A percentile compares a stretch with the other conserved stretches of the same genome.
Evolutionary conservation across 2,329 filamentous ascomycete genomes (phyloP).

Genomic region (Blastomyces emzantsi): DNA sequence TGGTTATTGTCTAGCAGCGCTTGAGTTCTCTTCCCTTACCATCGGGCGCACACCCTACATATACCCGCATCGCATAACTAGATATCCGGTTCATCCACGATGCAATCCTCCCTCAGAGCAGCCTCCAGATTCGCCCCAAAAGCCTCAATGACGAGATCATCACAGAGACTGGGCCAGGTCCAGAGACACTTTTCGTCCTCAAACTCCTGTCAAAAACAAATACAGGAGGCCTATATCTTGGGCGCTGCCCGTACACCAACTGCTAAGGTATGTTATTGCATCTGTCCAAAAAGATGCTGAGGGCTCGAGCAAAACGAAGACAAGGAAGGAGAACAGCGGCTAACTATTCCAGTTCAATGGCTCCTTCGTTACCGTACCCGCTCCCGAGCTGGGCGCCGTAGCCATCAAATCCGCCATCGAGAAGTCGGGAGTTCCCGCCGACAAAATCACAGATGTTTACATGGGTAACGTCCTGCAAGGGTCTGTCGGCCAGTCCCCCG

Average conservation of each 20-base stretch:
- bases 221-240: constrained; percentile 89
- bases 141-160: constrained; percentile 16
- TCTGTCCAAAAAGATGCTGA: neutral
- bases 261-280: constrained; percentile 55
- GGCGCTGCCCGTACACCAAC: constrained; percentile 85
- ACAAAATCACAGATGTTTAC: constrained; percentile 84
- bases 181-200: constrained; percentile 47
- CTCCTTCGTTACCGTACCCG: constrained; percentile 70
- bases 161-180: constrained; percentile 40
- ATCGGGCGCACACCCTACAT: no score
- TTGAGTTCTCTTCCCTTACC: no score
- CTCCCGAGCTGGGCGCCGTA: constrained; percentile 77
- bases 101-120: constrained; percentile 21
- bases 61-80: no score
- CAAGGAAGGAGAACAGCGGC: neutral
- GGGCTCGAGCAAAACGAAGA: neutral
- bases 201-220: constrained; percentile 48
- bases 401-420: constrained; percentile 86
- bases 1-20: no score
- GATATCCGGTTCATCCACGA: constrained; percentile 3
- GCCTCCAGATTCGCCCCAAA: constrained; percentile 23
- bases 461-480: constrained; percentile 94
- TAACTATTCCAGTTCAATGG: constrained; percentile 72
- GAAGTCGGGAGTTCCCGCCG: constrained; percentile 72
- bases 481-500: constrained; percentile 77